A percentile compares a stretch with the other conserved stretches of the same genome.
Evolutionary conservation across 805 yeast genomes (phyloP).

Genomic region (Hanseniaspora jakobsenii): DNA sequence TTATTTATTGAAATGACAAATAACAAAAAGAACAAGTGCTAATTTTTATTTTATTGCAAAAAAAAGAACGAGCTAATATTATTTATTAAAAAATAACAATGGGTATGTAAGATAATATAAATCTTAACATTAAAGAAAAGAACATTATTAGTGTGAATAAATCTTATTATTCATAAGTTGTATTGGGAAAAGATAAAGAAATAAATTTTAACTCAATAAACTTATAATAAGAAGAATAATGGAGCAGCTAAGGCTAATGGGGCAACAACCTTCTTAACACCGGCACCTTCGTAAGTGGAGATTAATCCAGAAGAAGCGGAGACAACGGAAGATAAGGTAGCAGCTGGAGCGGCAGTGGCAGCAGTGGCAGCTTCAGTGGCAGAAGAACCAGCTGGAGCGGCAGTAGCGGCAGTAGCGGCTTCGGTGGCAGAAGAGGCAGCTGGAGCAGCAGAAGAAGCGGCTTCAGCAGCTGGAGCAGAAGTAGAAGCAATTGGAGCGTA

Average conservation of each 20-base stretch:
- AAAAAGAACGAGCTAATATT: too few relatives aligned
- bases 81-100: background rate
- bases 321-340: background rate
- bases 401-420: background rate
- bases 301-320: background rate
- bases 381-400: background rate
- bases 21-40: background rate
- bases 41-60: too few relatives aligned
- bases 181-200: background rate
- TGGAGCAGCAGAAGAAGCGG: background rate
- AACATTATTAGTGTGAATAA: too few relatives aligned
- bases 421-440: background rate
- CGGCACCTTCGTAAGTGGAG: conserved; percentile 4
- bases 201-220: background rate
- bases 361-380: background rate
- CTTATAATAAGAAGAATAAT: conserved; percentile 4
- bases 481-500: background rate
- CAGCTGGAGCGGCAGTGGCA: background rate
- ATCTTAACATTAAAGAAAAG: too few relatives aligned
- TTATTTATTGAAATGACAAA: background rate
- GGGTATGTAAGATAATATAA: too few relatives aligned
- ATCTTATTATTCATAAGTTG: background rate
- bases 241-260: conserved; percentile 13
- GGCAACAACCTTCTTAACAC: conserved; percentile 1
- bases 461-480: background rate